These are phyloP conservation scores for Cladosporium sp. DNA, from an alignment of 2,329 filamentous ascomycete species.

Conservation along the genomic window DNA sequence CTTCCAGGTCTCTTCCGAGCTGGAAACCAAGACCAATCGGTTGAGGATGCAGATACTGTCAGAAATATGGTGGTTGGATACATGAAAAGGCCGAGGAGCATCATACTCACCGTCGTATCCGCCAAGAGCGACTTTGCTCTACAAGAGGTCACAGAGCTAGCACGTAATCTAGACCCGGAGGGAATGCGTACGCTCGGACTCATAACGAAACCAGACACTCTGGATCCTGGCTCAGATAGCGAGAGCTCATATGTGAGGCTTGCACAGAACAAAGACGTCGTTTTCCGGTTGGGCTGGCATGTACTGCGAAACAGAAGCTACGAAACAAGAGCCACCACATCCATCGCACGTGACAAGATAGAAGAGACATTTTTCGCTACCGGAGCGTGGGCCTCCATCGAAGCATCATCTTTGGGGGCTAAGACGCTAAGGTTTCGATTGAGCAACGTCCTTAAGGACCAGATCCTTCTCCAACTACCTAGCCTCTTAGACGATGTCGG, in stretches of 20 bases:
- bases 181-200: slow-evolving; percentile 52
- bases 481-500: slow-evolving; percentile 43
- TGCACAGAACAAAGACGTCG: slow-evolving; percentile 37
- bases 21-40: slow-evolving; percentile 28
- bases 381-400: not conserved
- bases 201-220: slow-evolving; percentile 42
- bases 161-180: slow-evolving; percentile 42
- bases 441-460: slow-evolving; percentile 47
- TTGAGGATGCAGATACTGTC: slow-evolving; percentile 15
- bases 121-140: slow-evolving; percentile 49
- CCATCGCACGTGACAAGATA: slow-evolving; percentile 37
- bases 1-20: slow-evolving; percentile 39
- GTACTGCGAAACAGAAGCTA: slow-evolving; percentile 46
- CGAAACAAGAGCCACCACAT: slow-evolving; percentile 32
- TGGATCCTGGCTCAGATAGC: slow-evolving; percentile 37
- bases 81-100: slow-evolving; percentile 41
- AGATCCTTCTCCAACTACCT: slow-evolving; percentile 47
- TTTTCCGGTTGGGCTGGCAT: slow-evolving; percentile 49
- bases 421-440: slow-evolving; percentile 45
- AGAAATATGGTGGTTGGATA: slow-evolving; percentile 46
- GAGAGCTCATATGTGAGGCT: slow-evolving; percentile 40
- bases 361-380: slow-evolving; percentile 36
- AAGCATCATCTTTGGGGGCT: slow-evolving; percentile 42
- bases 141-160: slow-evolving; percentile 53
- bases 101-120: slow-evolving; percentile 41